phyloP scores from a whole-genome alignment of 2,329 filamentous ascomycete species.

The Alternaria gaisen region DNA sequence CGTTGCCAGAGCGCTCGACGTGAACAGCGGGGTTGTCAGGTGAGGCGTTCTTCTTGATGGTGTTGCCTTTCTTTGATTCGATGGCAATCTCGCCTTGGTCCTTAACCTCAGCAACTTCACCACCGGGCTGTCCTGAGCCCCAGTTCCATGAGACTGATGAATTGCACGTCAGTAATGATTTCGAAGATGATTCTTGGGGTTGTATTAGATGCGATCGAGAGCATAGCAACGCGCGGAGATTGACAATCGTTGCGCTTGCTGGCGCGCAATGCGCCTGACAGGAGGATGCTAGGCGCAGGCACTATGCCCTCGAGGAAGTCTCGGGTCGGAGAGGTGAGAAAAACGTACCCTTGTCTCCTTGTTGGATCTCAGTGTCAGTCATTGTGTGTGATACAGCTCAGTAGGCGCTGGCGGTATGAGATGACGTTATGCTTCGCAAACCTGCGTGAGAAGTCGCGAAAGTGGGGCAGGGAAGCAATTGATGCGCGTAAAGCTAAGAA shows the following conservation, averaged over 20 bases:
- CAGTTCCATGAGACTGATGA: slow-evolving; percentile 70
- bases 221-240: slow-evolving; percentile 16
- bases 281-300: not conserved
- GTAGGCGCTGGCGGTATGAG: slow-evolving; percentile 24
- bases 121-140: slow-evolving; percentile 64
- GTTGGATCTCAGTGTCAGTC: slow-evolving; percentile 47
- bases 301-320: not conserved
- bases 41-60: slow-evolving; percentile 69
- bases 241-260: slow-evolving; percentile 7
- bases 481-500: slow-evolving; percentile 29
- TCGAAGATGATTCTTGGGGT: slow-evolving; percentile 33
- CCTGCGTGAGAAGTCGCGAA: slow-evolving; percentile 31
- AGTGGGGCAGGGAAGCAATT: slow-evolving; percentile 31
- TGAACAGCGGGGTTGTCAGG: slow-evolving; percentile 69
- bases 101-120: slow-evolving; percentile 66
- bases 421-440: slow-evolving; percentile 45
- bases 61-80: slow-evolving; percentile 69
- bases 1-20: slow-evolving; percentile 67
- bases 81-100: slow-evolving; percentile 68
- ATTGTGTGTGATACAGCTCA: slow-evolving; percentile 34
- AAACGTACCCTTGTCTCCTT: slow-evolving; percentile 49
- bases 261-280: slow-evolving; percentile 10
- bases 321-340: not conserved
- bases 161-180: slow-evolving; percentile 11
- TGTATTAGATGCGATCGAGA: slow-evolving; percentile 22